Percentiles rank a stretch among this genome's conserved stretches.
Conservation (phyloP, 441 rosid genomes). For the Jatropha podagrica region DNA sequence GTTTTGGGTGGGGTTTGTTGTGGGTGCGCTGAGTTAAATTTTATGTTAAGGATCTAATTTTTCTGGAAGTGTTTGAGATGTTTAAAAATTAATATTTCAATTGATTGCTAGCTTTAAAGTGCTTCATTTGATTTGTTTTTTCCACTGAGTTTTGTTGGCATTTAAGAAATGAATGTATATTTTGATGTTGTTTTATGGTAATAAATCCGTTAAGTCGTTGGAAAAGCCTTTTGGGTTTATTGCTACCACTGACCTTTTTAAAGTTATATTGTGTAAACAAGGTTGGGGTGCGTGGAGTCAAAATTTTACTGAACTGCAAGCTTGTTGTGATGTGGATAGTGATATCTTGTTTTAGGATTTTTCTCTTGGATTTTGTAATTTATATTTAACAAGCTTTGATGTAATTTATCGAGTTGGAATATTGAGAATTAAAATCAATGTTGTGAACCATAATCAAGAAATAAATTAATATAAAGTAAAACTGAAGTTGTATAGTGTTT, state of each 20-base stretch:
- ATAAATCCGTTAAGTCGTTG: background rate
- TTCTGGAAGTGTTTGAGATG: background rate
- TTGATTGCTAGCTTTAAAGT: constrained; percentile 1
- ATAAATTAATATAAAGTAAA: background rate
- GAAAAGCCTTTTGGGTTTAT: background rate
- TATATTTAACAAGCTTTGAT: background rate
- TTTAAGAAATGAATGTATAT: background rate
- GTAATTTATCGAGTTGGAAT: constrained; percentile 2
- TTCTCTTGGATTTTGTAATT: too few species aligned
- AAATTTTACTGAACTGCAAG: background rate
- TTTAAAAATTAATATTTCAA: background rate
- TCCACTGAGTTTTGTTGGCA: background rate
- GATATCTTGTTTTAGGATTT: background rate
- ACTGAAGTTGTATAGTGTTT: background rate
- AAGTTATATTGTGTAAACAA: background rate
- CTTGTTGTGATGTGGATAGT: background rate
- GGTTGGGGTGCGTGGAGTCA: background rate
- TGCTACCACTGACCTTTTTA: background rate
- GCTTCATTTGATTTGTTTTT: background rate
- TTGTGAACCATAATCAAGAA: background rate
- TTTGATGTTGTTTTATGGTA: background rate
- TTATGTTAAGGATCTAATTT: background rate
- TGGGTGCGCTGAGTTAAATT: background rate
- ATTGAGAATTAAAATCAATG: background rate
- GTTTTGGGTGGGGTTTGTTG: background rate